Conservation (phyloP, 257 asterid species). For the Nicotiana noctiflora region DNA sequence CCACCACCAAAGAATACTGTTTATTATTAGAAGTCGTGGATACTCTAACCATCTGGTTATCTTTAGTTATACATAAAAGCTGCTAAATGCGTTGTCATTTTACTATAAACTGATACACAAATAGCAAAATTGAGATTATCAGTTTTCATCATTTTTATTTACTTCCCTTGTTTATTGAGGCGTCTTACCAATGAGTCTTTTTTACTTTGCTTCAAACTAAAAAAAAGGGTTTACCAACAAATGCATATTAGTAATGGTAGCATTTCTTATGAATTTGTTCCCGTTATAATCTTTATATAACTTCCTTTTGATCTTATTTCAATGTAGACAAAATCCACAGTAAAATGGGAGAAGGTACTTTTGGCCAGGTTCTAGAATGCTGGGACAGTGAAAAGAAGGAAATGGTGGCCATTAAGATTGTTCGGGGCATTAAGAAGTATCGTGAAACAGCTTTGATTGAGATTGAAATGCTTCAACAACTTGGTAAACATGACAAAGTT, state of each 20-base stretch:
- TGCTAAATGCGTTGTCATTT: neutral
- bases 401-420: slow-evolving; percentile 86
- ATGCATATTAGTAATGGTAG: neutral
- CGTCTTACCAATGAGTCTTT: too few relatives aligned
- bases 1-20: slow-evolving; percentile 29
- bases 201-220: too few relatives aligned
- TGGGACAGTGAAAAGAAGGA: slow-evolving; percentile 81
- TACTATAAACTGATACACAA: too few relatives aligned
- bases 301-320: neutral
- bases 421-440: slow-evolving; percentile 74
- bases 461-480: slow-evolving; percentile 79
- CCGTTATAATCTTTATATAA: neutral
- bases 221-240: too few relatives aligned
- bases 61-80: neutral
- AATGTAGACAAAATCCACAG: slow-evolving; percentile 75
- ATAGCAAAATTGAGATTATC: too few relatives aligned
- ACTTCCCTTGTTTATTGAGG: too few relatives aligned
- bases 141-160: too few relatives aligned
- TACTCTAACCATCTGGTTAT: neutral
- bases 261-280: too few relatives aligned
- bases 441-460: slow-evolving; percentile 95
- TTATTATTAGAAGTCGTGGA: neutral
- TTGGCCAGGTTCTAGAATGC: slow-evolving; percentile 93
- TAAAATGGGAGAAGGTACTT: slow-evolving; percentile 98
- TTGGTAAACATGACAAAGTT: slow-evolving; percentile 75